Evolutionary conservation across 139 green algal species (phyloP).

Genomic region (Haematococcus sp.): DNA sequence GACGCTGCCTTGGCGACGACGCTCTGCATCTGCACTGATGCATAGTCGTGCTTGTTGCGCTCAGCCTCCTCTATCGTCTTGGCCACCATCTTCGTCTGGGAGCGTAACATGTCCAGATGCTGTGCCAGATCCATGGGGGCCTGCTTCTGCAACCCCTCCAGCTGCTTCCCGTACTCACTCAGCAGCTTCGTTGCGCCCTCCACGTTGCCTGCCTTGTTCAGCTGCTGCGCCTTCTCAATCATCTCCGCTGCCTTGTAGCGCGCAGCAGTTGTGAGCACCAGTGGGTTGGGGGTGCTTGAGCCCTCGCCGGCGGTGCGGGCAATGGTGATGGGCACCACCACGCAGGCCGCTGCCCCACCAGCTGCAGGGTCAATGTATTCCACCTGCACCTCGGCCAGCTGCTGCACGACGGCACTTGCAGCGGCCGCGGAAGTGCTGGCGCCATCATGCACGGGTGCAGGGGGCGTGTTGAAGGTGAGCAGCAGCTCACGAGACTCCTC

Average conservation of each 20-base stretch:
- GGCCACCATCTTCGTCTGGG: background rate
- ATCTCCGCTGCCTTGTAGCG: conserved; percentile 27
- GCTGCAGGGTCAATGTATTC: too few relatives aligned
- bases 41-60: background rate
- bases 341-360: too few relatives aligned
- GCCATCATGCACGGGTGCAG: background rate
- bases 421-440: background rate
- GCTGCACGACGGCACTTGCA: too few relatives aligned
- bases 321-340: too few relatives aligned
- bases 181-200: background rate
- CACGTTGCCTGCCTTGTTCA: background rate
- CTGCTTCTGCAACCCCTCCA: too few relatives aligned
- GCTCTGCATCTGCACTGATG: background rate
- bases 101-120: background rate
- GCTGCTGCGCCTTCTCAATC: conserved; percentile 10
- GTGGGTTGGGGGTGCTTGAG: background rate
- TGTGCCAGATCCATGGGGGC: background rate
- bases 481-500: conserved; percentile 46
- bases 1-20: background rate
- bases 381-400: too few relatives aligned
- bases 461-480: conserved; percentile 26
- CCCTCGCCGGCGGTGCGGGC: background rate
- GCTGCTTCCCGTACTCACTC: too few relatives aligned
- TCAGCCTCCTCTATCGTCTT: background rate
- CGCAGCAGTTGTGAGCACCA: conserved; percentile 27